Base-by-base conservation (phyloP, 768 basidiomycete species). In the Psilocybe cyanescens region DNA sequence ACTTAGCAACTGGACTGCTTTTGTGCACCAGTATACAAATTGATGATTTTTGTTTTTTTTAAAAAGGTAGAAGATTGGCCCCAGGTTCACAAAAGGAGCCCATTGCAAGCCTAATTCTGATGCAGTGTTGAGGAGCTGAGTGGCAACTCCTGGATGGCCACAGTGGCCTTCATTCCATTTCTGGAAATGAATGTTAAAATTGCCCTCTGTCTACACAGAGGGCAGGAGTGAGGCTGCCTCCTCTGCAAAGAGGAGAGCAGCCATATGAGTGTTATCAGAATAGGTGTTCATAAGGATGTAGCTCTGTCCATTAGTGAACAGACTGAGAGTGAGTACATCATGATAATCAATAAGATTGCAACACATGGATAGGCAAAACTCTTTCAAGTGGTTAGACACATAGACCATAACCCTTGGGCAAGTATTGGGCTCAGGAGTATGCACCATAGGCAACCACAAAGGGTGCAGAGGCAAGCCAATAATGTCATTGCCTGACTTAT, bases 331-430 rank as follows among this genome's bases (percentile, higher is more conserved):
- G 19, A 60, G 14, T 3, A 60, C 30, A 37, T 60, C 53, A n/a
- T 52, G 29, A 48, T 60, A 52, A 35, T 55, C 44, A 35, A 55
- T 60, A 48, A 60, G 35, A 48, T 60, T 39, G 5, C 37, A 19
- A 17, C 52, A 6, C 31, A 60, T 53, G 4, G 50, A 59, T 14
- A 30, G 59, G 8, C 53, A 11, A 31, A 33, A 48, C 44, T 24
- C 53, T 9, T n/a, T 19, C 4, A 60, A 41, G 16, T 52, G 24
- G 17, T 37, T 60, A 16, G 51, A 54, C 39, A 60, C 52, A 28
- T 60, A 60, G 24, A 24, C 24, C 24, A 24, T 24, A 24, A 24
- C 24, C 24, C 24, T 24, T 24, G 24, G 24, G 24, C 24, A 24
- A 24, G 24, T 24, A 24, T 24, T 24, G 24, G 24, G 24, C 24